phyloP scores from a whole-genome alignment of 352 stramenopile species.

The Aphanomyces cochlioides region DNA sequence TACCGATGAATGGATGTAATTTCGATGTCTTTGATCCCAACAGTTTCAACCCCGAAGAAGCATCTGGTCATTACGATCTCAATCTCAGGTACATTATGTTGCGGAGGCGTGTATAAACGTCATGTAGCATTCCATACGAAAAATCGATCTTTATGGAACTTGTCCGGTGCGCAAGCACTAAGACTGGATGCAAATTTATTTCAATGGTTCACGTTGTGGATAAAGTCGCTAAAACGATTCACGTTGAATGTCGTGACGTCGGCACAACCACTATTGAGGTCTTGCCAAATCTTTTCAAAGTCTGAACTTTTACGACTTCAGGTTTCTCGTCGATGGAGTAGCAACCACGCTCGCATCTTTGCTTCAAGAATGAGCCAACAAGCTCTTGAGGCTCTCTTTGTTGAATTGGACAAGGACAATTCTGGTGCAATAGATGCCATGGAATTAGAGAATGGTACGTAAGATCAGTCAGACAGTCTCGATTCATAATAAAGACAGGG shows the following conservation, averaged over 20 bases:
- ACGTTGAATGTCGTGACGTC: conserved; percentile 56
- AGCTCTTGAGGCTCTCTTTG: conserved; percentile 49
- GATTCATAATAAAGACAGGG: not conserved
- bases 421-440: conserved; percentile 64
- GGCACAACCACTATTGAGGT: conserved; percentile 25
- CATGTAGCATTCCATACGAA: conserved; percentile 57
- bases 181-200: conserved; percentile 78
- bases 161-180: conserved; percentile 62
- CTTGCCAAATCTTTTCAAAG: not conserved
- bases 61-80: conserved; percentile 67
- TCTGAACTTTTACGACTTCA: conserved; percentile 21
- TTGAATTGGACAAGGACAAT: conserved; percentile 58
- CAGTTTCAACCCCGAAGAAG: conserved; percentile 63
- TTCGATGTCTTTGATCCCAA: conserved; percentile 66
- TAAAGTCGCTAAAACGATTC: conserved; percentile 54
- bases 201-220: conserved; percentile 53
- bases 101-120: not conserved
- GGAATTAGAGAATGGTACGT: conserved; percentile 54
- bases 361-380: conserved; percentile 38
- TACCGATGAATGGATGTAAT: conserved; percentile 70
- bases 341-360: conserved; percentile 70
- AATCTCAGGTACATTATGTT: conserved; percentile 42
- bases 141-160: conserved; percentile 66
- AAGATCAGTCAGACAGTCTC: conserved; percentile 9
- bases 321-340: conserved; percentile 44